Conservation (phyloP, 176 grass and related monocot species). For the Raddia distichophylla region DNA sequence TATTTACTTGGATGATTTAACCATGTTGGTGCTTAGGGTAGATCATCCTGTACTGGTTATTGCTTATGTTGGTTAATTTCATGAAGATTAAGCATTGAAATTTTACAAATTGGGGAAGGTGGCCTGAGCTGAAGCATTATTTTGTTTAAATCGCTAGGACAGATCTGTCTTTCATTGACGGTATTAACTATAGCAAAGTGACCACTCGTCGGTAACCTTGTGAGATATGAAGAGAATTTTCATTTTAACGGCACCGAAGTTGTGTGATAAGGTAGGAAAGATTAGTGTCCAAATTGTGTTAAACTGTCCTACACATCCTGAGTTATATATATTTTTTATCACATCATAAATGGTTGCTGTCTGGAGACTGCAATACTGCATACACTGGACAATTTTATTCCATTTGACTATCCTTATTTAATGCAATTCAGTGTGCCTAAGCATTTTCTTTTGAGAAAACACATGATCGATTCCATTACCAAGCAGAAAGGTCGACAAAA, state of each 20-base stretch:
- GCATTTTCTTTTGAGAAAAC: no score
- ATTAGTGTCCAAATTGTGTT: conserved; percentile 10
- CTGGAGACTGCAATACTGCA: background rate
- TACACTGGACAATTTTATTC: background rate
- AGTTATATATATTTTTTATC: background rate
- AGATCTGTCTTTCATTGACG: conserved; percentile 3
- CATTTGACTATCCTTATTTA: conserved; percentile 13
- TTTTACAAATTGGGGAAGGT: background rate
- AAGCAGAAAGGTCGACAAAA: no score
- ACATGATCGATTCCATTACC: no score
- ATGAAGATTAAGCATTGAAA: conserved; percentile 1
- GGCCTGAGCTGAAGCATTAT: background rate
- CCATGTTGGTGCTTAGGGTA: background rate
- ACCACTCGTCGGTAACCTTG: background rate
- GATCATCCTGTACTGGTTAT: background rate
- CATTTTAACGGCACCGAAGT: background rate
- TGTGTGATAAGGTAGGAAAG: background rate
- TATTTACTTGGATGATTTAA: background rate
- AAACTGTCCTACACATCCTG: background rate
- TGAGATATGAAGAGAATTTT: background rate
- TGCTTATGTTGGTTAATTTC: background rate
- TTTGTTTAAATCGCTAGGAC: background rate
- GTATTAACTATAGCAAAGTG: background rate
- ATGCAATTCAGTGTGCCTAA: conserved; percentile 16
- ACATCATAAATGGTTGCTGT: background rate